Conservation (phyloP, 1,284 basidiomycete genomes). For the Caloboletus inedulis region DNA sequence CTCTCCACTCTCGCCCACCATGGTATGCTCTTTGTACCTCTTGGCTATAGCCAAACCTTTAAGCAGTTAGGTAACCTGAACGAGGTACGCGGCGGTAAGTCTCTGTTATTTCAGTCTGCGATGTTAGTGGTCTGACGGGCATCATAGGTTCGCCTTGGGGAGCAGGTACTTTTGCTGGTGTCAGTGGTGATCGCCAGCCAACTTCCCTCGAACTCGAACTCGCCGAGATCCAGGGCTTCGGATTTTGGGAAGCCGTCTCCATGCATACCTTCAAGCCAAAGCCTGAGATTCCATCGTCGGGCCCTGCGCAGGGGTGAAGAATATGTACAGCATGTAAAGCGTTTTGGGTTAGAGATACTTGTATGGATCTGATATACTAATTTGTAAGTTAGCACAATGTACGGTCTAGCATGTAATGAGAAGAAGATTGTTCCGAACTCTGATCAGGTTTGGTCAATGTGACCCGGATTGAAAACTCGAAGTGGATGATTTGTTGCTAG, state of each 20-base stretch:
- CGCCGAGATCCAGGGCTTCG: slow-evolving; percentile 44
- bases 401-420: not conserved
- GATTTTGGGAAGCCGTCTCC: slow-evolving; percentile 31
- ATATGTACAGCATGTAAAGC: not conserved
- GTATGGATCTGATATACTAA: not conserved
- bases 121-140: not conserved
- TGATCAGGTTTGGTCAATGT: not conserved
- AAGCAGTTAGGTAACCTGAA: slow-evolving; percentile 9
- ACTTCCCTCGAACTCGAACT: slow-evolving; percentile 44
- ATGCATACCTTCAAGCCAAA: not conserved
- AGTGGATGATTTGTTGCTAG: too few relatives aligned
- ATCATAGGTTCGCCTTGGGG: slow-evolving; percentile 40
- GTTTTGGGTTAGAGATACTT: not conserved
- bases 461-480: not conserved
- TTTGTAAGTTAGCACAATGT: not conserved
- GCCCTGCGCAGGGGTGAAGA: not conserved
- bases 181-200: slow-evolving; percentile 47
- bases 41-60: slow-evolving; percentile 45
- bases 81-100: slow-evolving; percentile 44
- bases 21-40: slow-evolving; percentile 50
- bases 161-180: slow-evolving; percentile 46
- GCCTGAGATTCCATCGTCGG: too few relatives aligned
- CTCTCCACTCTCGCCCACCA: slow-evolving; percentile 57
- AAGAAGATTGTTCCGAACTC: not conserved
- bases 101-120: too few relatives aligned